These are phyloP conservation scores for Haematococcus lacustris DNA, from an alignment of 139 green algal species.

Conservation along the genomic window DNA sequence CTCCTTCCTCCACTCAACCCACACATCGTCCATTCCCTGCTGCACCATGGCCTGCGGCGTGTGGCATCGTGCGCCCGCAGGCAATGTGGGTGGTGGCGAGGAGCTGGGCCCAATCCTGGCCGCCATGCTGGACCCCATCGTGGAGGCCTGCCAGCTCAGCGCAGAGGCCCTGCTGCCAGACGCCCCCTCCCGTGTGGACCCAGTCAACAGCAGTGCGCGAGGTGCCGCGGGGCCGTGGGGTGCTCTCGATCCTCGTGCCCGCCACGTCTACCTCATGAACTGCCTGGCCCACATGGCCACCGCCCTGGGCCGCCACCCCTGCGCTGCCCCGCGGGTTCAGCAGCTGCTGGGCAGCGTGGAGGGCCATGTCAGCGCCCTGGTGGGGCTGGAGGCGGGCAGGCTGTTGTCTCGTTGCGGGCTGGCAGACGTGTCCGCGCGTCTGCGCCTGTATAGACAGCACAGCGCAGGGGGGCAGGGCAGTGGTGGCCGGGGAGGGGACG, in stretches of 20 bases:
- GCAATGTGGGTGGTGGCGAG: too few relatives aligned
- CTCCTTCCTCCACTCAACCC: too few relatives aligned
- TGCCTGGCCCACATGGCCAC: constrained; percentile 46
- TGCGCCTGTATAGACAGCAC: constrained; percentile 38
- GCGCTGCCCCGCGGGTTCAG: constrained; percentile 5
- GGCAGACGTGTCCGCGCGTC: constrained; percentile 53
- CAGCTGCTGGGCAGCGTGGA: constrained; percentile 37
- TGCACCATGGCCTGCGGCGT: too few relatives aligned
- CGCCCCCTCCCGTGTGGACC: constrained; percentile 40
- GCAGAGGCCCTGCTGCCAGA: constrained; percentile 45
- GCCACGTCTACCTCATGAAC: constrained; percentile 70
- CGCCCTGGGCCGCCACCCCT: constrained; percentile 20
- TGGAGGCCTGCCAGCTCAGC: constrained; percentile 47
- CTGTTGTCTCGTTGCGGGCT: constrained; percentile 51
- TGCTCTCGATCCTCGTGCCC: constrained; percentile 47
- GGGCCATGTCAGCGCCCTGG: constrained; percentile 43
- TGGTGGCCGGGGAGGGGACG: background rate
- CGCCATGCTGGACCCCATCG: constrained; percentile 62
- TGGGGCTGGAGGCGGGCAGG: constrained; percentile 39
- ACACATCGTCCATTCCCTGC: too few relatives aligned
- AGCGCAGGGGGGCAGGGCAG: background rate
- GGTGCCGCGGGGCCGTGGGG: constrained; percentile 24
- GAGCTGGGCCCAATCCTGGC: constrained; percentile 41
- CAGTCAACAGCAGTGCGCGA: background rate
- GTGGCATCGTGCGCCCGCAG: background rate